Conservation (phyloP, 768 basidiomycete genomes). For the Auricularia heimuer region DNA sequence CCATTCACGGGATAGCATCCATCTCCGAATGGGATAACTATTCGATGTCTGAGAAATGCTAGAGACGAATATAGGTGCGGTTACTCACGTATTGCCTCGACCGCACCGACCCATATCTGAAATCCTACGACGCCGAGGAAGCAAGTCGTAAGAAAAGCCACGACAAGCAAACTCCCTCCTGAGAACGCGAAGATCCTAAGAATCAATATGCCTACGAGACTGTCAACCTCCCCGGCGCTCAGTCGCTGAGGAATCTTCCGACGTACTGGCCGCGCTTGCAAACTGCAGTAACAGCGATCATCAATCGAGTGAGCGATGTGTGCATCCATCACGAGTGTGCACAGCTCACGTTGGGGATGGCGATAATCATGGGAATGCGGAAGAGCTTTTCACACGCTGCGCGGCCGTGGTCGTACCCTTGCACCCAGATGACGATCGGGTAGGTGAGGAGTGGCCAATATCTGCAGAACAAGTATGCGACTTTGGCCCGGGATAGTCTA, state of each 20-base stretch:
- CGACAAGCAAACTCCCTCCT: neutral
- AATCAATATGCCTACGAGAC: neutral
- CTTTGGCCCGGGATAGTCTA: neutral
- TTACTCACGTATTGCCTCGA: neutral
- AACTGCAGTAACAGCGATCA: neutral
- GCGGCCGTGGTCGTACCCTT: neutral
- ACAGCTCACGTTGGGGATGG: neutral
- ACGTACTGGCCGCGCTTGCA: neutral
- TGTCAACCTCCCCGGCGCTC: neutral
- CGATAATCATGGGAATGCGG: neutral
- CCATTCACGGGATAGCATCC: neutral
- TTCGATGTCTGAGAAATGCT: neutral
- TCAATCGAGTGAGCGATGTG: neutral
- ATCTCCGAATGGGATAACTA: neutral
- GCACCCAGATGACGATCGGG: neutral
- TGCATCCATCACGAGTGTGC: neutral
- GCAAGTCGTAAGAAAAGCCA: neutral
- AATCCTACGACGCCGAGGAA: neutral
- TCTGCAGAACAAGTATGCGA: neutral
- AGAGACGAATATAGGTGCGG: neutral
- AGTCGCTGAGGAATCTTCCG: neutral
- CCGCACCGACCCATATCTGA: neutral
- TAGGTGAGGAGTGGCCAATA: neutral
- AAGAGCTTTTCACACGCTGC: neutral
- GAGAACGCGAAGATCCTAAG: neutral